Percentiles rank a stretch among this genome's conserved stretches.
phyloP scores from a whole-genome alignment of 768 basidiomycete genomes.

The Russula vinacea region DNA sequence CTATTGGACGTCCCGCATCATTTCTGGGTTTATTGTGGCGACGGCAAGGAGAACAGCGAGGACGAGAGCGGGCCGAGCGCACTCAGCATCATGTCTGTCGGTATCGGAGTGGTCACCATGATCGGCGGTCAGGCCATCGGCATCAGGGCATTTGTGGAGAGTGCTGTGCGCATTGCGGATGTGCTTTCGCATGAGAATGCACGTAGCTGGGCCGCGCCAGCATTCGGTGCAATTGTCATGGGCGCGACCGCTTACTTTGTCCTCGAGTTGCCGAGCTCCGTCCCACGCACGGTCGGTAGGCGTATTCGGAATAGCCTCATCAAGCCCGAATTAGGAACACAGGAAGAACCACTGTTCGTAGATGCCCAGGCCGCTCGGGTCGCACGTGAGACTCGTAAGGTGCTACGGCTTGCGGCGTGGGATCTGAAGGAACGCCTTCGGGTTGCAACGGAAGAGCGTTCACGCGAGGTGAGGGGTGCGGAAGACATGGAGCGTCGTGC shows the following conservation, averaged over 20 bases:
- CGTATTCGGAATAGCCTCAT: constrained; percentile 67
- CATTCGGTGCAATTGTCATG: constrained; percentile 71
- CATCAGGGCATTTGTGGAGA: constrained; percentile 71
- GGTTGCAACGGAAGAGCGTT: constrained; percentile 73
- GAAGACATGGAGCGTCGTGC: constrained; percentile 76
- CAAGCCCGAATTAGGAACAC: constrained; percentile 45
- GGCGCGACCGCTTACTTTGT: constrained; percentile 79
- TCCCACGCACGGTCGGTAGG: constrained; percentile 87
- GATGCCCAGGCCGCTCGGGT: constrained; percentile 68
- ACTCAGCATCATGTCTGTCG: constrained; percentile 68
- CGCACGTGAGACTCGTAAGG: constrained; percentile 85
- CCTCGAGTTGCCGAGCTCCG: constrained; percentile 80
- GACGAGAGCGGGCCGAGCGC: constrained; percentile 55
- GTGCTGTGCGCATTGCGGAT: constrained; percentile 69
- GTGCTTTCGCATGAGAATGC: constrained; percentile 75
- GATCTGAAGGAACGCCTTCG: constrained; percentile 82
- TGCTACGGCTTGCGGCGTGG: constrained; percentile 86
- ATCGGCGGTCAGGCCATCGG: constrained; percentile 82
- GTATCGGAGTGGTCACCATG: constrained; percentile 85
- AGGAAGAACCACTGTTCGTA: constrained; percentile 54
- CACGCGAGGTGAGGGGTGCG: constrained; percentile 68
- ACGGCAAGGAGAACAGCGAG: constrained; percentile 42
- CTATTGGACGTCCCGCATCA: constrained; percentile 84
- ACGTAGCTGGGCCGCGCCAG: constrained; percentile 84
- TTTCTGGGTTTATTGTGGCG: constrained; percentile 67